Evolutionary conservation across 371 early-diverging fungal species (phyloP).

Genomic region (Syncephalis plumigaleata): DNA sequence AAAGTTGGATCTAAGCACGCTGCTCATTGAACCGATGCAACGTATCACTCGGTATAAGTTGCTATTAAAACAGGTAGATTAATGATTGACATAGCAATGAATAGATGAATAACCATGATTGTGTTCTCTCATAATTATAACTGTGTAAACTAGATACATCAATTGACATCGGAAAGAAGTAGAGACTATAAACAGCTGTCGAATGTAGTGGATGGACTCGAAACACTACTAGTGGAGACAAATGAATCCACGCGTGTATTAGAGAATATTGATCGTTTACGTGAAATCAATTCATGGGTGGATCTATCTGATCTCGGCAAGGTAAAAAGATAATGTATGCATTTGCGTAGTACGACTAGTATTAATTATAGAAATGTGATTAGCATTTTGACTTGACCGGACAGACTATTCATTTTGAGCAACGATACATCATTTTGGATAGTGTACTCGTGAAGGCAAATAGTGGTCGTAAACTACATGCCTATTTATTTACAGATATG

Average conservation of each 20-base stretch:
- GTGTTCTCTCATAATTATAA: too few relatives aligned
- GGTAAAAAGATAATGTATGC: too few relatives aligned
- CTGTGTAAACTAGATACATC: constrained; percentile 11
- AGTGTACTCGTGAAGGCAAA: constrained; percentile 68
- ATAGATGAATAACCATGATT: too few relatives aligned
- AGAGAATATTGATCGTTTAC: constrained; percentile 54
- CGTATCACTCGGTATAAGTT: constrained; percentile 86
- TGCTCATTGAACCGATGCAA: constrained; percentile 87
- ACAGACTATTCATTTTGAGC: constrained; percentile 33
- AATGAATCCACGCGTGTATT: constrained; percentile 59
- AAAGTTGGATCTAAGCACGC: constrained; percentile 56
- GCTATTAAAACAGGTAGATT: constrained; percentile 43
- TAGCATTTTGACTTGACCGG: constrained; percentile 36
- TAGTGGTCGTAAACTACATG: constrained; percentile 66
- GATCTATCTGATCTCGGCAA: too few relatives aligned
- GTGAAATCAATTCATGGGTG: constrained; percentile 41
- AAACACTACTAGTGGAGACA: constrained; percentile 47
- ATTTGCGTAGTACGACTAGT: too few relatives aligned
- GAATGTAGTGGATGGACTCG: constrained; percentile 47
- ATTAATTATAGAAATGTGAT: too few relatives aligned
- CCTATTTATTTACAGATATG: constrained; percentile 76
- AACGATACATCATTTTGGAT: constrained; percentile 62
- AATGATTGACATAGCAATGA: too few relatives aligned
- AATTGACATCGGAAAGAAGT: constrained; percentile 18
- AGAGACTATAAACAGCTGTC: constrained; percentile 54